Conservation (phyloP, 1,284 basidiomycete genomes). For the Rhodotorula sp. region DNA sequence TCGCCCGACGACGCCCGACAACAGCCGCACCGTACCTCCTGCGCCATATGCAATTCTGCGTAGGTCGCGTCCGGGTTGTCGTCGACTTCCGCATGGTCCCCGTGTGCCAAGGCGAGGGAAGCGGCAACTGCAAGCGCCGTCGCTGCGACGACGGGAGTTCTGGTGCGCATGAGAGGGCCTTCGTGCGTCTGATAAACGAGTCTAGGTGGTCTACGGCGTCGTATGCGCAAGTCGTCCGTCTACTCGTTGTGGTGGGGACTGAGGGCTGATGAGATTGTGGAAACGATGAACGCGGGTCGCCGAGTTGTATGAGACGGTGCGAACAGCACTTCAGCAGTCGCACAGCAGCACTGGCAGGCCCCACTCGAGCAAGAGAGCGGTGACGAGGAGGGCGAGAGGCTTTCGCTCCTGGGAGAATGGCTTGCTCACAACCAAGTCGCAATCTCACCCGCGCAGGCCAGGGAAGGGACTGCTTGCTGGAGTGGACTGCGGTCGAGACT, state of each 20-base stretch:
- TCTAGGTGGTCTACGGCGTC: neutral
- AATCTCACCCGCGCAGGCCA: neutral
- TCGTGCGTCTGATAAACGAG: too few relatives aligned
- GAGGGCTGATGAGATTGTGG: neutral
- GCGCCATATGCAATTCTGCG: conserved; percentile 43
- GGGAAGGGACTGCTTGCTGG: neutral
- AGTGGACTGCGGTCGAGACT: neutral
- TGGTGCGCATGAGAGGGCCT: neutral
- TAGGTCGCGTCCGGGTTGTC: conserved; percentile 34
- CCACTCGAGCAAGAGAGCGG: neutral
- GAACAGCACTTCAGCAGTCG: neutral
- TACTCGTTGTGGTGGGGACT: neutral
- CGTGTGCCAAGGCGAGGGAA: conserved; percentile 18
- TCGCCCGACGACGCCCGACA: too few relatives aligned
- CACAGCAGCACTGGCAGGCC: neutral
- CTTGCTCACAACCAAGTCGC: neutral
- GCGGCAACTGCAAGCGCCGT: neutral
- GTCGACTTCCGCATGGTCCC: conserved; percentile 36
- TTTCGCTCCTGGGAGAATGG: neutral
- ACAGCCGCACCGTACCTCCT: conserved; percentile 28
- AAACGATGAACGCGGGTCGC: neutral
- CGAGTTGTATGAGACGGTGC: neutral
- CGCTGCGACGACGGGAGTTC: neutral
- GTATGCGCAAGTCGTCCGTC: too few relatives aligned
- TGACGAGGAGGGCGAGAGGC: neutral